A percentile compares a stretch with the other conserved stretches of the same genome.
Evolutionary conservation across 805 yeast species (phyloP).

Genomic region (Lipomyces japonicus): DNA sequence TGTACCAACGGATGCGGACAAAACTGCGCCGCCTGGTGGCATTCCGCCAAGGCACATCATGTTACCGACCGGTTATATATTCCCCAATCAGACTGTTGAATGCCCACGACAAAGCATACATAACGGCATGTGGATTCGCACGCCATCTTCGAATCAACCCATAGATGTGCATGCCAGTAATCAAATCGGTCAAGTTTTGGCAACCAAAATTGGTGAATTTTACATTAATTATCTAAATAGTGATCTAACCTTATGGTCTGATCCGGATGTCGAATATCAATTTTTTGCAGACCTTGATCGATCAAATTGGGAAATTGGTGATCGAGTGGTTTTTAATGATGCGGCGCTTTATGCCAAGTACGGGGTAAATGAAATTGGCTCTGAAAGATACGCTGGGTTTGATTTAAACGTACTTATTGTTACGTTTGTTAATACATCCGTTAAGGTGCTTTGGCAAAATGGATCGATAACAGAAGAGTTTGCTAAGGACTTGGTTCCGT

Average conservation of each 20-base stretch:
- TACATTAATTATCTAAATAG: slow-evolving; percentile 21
- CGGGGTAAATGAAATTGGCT: slow-evolving; percentile 10
- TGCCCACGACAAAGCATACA: slow-evolving; percentile 11
- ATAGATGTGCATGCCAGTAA: too few relatives aligned
- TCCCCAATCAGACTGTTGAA: slow-evolving; percentile 20
- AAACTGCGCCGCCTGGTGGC: slow-evolving; percentile 21
- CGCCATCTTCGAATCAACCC: slow-evolving; percentile 9
- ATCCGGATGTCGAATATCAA: slow-evolving; percentile 4
- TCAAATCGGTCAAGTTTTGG: slow-evolving; percentile 14
- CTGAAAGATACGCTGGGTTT: slow-evolving; percentile 25
- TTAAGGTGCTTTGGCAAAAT: slow-evolving; percentile 26
- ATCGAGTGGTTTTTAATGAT: slow-evolving; percentile 22
- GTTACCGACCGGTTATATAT: slow-evolving; percentile 10
- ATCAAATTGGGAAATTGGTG: slow-evolving; percentile 27
- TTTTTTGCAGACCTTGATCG: slow-evolving; percentile 18
- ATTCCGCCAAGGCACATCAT: slow-evolving; percentile 21
- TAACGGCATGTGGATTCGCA: slow-evolving; percentile 22
- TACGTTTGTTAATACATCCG: slow-evolving; percentile 17
- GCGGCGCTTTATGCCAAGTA: slow-evolving; percentile 9
- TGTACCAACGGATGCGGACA: slow-evolving; percentile 8
- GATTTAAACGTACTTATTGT: slow-evolving; percentile 22
- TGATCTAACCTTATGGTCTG: slow-evolving; percentile 10
- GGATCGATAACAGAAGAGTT: slow-evolving; percentile 6
- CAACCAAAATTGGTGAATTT: slow-evolving; percentile 15
- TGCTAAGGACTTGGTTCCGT: slow-evolving; percentile 20